phyloP scores from a whole-genome alignment of 2,329 filamentous ascomycete species.

The Arthrobotrys pseudoclavata region DNA sequence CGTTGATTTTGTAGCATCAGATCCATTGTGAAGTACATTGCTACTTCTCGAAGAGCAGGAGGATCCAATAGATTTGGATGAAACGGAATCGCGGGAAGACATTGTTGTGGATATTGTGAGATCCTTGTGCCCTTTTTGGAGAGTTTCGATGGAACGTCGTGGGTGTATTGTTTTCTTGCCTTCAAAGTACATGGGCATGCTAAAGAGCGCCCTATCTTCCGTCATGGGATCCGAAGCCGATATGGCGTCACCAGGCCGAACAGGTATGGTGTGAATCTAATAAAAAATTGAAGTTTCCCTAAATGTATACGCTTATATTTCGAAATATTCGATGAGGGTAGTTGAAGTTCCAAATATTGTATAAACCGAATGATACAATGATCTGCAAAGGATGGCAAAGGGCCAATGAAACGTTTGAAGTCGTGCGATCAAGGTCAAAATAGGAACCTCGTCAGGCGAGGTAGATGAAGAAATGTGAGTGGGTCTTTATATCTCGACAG shows the following conservation, averaged over 20 bases:
- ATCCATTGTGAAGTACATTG: slow-evolving; percentile 20
- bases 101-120: slow-evolving; percentile 38
- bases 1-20: slow-evolving; percentile 32
- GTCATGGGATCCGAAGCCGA: slow-evolving; percentile 16
- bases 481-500: slow-evolving; percentile 50
- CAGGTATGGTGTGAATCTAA: background rate
- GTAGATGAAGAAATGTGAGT: slow-evolving; percentile 42
- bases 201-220: slow-evolving; percentile 48
- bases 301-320: background rate
- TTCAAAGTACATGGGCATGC: slow-evolving; percentile 58
- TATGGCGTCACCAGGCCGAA: slow-evolving; percentile 14
- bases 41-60: slow-evolving; percentile 52
- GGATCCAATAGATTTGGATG: slow-evolving; percentile 51
- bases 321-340: background rate
- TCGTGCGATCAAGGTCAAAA: slow-evolving; percentile 46
- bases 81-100: slow-evolving; percentile 54
- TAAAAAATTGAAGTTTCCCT: background rate
- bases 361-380: slow-evolving; percentile 26
- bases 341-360: slow-evolving; percentile 17
- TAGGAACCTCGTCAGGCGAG: slow-evolving; percentile 42
- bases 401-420: slow-evolving; percentile 14
- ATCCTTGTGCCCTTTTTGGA: slow-evolving; percentile 33
- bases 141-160: slow-evolving; percentile 37
- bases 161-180: slow-evolving; percentile 46
- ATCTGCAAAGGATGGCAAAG: slow-evolving; percentile 17